Conservation (phyloP, 2,329 filamentous ascomycete species). For the Catunica adiposa region DNA sequence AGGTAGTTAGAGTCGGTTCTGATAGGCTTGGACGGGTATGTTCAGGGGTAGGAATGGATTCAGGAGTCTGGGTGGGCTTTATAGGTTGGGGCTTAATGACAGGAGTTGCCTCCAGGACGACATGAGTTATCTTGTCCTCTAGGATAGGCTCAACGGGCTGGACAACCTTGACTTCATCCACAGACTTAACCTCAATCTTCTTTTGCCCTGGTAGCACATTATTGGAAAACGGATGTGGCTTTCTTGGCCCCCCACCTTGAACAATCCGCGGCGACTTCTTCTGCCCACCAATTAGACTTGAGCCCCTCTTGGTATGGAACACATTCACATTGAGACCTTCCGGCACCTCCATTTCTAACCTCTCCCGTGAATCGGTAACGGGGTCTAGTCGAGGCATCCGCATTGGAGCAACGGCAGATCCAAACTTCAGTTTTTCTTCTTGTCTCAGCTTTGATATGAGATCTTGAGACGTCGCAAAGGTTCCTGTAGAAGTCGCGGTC, state of each 20-base stretch:
- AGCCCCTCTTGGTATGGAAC: slow-evolving; percentile 11
- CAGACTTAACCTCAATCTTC: not conserved
- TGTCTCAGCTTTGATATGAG: slow-evolving; percentile 10
- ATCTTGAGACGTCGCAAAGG: slow-evolving; percentile 3
- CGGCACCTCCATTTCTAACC: not conserved
- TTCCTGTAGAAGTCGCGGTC: not conserved
- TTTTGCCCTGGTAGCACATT: slow-evolving; percentile 11
- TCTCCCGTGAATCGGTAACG: not conserved
- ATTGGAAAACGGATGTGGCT: slow-evolving; percentile 13
- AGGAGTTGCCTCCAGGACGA: not conserved
- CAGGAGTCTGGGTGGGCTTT: not conserved
- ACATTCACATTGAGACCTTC: slow-evolving; percentile 10
- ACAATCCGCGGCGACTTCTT: not conserved
- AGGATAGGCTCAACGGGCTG: not conserved
- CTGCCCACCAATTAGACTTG: slow-evolving; percentile 1
- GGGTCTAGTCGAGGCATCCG: slow-evolving; percentile 12
- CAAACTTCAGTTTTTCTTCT: slow-evolving; percentile 9
- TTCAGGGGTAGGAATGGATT: slow-evolving; percentile 9
- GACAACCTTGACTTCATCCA: slow-evolving; percentile 1
- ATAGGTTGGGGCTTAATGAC: not conserved
- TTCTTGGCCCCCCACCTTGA: not conserved
- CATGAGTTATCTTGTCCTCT: not conserved
- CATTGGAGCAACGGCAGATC: slow-evolving; percentile 3
- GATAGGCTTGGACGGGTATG: too few species aligned
- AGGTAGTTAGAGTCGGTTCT: slow-evolving; percentile 23